Evolutionary conservation across 2,329 filamentous ascomycete genomes (phyloP).

Genomic region (Nemania serpens): DNA sequence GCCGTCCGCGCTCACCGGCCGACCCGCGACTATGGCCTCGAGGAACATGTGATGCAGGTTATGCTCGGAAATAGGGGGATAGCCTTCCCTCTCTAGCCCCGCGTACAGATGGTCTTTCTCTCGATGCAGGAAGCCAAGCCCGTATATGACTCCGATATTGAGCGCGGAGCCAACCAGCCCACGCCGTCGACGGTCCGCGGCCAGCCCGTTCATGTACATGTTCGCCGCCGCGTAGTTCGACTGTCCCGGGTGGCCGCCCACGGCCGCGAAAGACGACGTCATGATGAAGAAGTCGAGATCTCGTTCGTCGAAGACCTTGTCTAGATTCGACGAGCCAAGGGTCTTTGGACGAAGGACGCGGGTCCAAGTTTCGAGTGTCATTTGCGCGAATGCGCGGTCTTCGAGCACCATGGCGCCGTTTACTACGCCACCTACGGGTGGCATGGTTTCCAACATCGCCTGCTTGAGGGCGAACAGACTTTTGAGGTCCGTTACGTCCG

Average conservation of each 20-base stretch:
- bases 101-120: slow-evolving; percentile 47
- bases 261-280: slow-evolving; percentile 51
- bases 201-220: slow-evolving; percentile 54
- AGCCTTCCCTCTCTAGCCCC: slow-evolving; percentile 50
- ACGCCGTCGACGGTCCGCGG: slow-evolving; percentile 43
- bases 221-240: slow-evolving; percentile 53
- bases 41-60: slow-evolving; percentile 58
- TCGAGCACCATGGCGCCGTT: slow-evolving; percentile 54
- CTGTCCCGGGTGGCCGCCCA: slow-evolving; percentile 51
- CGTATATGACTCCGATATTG: slow-evolving; percentile 54
- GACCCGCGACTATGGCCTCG: slow-evolving; percentile 53
- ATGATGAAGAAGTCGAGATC: slow-evolving; percentile 53
- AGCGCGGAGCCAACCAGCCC: slow-evolving; percentile 46
- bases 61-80: slow-evolving; percentile 54
- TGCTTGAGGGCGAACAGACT: slow-evolving; percentile 39
- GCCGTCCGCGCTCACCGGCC: slow-evolving; percentile 29
- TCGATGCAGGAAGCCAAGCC: slow-evolving; percentile 49
- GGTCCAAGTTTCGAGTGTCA: slow-evolving; percentile 45
- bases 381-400: slow-evolving; percentile 48
- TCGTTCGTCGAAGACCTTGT: slow-evolving; percentile 41
- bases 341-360: slow-evolving; percentile 49
- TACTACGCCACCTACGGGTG: slow-evolving; percentile 46
- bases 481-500: slow-evolving; percentile 36
- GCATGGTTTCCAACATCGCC: slow-evolving; percentile 31
- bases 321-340: slow-evolving; percentile 46